Base-by-base conservation (phyloP, 129 eudicot species). In the Deinandra increscens region DNA sequence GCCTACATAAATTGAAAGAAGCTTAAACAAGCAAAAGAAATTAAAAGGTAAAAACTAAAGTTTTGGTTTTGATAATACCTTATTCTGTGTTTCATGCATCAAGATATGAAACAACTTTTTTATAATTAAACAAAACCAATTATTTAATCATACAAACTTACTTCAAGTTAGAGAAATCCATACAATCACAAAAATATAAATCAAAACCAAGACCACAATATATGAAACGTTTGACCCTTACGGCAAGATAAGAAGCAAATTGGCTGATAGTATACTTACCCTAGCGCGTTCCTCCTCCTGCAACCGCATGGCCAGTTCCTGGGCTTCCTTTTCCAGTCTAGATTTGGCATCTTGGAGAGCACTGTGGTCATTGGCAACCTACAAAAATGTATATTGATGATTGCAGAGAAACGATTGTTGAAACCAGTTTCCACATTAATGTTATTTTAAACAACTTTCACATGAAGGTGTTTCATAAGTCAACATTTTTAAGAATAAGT, bases 361-460 rank as follows among this genome's bases (percentile, higher is more conserved):
- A 38, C 81, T 80, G 44, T 91, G 80, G 70, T 86, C 94, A 70
- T 69, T 88, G 37, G 97, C 93, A 80, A 84, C 94, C 97, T 91
- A 76, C 53, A 76, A 15, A 34, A n/a, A 34, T 33, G 46, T 62
- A 51, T 45, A 20, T 50, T 43, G 68, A 51, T 36, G 17, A 23
- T 29, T 59, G 46, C 60, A 11, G 39, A 71, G 17, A 31, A 59
- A 43, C 9, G 56, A 66, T 66, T 66, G 29, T 66, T 44, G 14
- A 43, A 66, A 44, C 23, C 58, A 66, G 45, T 58, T 66, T 63
- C 49, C 49, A 37, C 15, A 38, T 39, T 10, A 4, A 38, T 63
- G 50, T 39, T 64, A 39, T 64, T 19, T 42, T 64, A 44, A 64
- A 1, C 19, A 51, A 3, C 56, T 46, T 54, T 60, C 44, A 34